Base-by-base conservation (phyloP, 1,284 basidiomycete species). In the Trichosporon sp. region DNA sequence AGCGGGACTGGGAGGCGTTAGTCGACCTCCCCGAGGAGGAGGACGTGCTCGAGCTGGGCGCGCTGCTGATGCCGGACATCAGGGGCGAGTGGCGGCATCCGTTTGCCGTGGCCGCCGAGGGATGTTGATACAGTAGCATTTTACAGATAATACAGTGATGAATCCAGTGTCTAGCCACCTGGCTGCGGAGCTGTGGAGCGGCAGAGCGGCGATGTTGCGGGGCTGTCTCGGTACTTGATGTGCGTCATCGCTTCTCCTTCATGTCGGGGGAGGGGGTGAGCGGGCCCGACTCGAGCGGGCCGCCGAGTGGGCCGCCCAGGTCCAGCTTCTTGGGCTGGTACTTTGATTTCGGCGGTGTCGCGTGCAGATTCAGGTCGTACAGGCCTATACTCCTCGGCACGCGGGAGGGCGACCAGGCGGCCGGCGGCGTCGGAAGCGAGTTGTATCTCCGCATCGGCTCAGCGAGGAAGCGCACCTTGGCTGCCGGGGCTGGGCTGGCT, bases 311-410 rank as follows among this genome's bases (percentile, higher is more conserved):
- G 10, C 54, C 54, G 2, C 54, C 54, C 26, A 56, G 56, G 7
- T 61, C 56, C 10, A 61, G 56, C 56, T 35, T 32, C 56, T 35
- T 61, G 2, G 56, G 31, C 14, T 61, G 31, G 31, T 61, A 61
- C 32, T 61, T 61, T 6, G 56, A 61, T 10, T 16, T 32, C 26
- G 56, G 56, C 31, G 56, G 56, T 8, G 56, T 61, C 56, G 56
- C 56, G 56, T 61, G 56, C 56, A 61, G 56, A 12, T 61, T 61
- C 12, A 61, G 56, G 56, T 61, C 56, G 14, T 61, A 61, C 56
- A 61, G 56, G 10, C 56, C 56, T 12, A 61, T 61, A n/a, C 56
- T 61, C 31, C 56, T 12, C 12, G 56, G 56, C 11, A 61, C 56
- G 56, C 56, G 56, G 11, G 56, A 61, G 3, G 56, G 56, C 2